Evolutionary conservation across 2,329 filamentous ascomycete species (phyloP), one percentile per base, ranked within the genome.

Genomic region (Ophiocordyceps unilateralis): DNA sequence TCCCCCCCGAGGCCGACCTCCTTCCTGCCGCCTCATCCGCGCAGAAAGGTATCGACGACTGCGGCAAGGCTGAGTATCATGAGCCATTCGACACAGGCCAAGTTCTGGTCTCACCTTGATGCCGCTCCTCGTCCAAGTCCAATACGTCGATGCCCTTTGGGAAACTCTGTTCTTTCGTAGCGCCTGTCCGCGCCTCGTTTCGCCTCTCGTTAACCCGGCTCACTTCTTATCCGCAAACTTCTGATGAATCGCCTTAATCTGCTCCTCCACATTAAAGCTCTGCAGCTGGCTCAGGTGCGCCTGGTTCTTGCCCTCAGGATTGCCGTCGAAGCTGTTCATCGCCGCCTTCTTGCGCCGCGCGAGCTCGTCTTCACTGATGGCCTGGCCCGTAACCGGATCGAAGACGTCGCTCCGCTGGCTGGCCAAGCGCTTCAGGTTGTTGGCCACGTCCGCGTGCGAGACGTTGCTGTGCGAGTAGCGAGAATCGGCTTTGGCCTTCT

Each of bases 391-490:
- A 15, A 75, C 70, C 1, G 72, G 68, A 51, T 95, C 88, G 51
- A 94, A 94, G 17, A 95, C 74, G 54, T 95, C 89, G 50, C 74
- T 81, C 40, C 89, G 76, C 60, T 93, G 84, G 50, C 84, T 88
- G 21, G 88, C 87, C 42, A 96, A 70, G n/a, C 89, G 81, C 68
- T 96, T 96, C 48, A 96, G 73, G 58, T 96, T 95, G 59, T 86
- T 88, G 42, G 87, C 88, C 39, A 93, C 86, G 52, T 96, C 89
- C 28, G 74, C 76, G 4, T 85, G 89, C 1, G 82, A 84, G 10
- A 94, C 65, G 53, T 93, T 95, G 10, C 87, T 93, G 0, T 83
- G 88, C 1, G 84, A 76, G 49, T 82, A 85, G 48, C 89, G 81
- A 12, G 83, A 78, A 39, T 94, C 86, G 15, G 84, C 78, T 59